A percentile compares a stretch with the other conserved stretches of the same genome.
Conservation (phyloP, 2,329 filamentous ascomycete genomes). For the Ascomycota sp. region DNA sequence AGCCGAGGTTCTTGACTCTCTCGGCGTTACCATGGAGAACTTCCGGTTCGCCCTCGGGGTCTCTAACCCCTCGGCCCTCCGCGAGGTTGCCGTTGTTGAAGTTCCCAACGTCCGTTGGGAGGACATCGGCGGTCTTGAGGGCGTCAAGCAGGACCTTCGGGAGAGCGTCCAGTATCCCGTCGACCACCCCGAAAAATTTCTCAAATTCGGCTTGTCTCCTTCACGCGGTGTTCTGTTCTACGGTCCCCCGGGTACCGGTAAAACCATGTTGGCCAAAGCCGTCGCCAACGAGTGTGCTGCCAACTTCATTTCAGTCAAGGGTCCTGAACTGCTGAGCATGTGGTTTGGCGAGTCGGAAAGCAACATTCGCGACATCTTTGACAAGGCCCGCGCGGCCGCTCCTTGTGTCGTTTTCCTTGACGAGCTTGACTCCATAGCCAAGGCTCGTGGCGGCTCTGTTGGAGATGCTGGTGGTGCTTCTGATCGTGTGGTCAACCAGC, state of each 20-base stretch:
- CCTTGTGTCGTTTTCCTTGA: constrained; percentile 98
- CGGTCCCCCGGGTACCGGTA: constrained; percentile 98
- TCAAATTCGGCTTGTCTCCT: constrained; percentile 97
- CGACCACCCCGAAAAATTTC: constrained; percentile 98
- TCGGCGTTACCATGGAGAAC: constrained; percentile 99
- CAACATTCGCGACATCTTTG: constrained; percentile 99
- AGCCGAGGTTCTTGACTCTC: constrained; percentile 90
- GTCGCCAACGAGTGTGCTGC: constrained; percentile 97
- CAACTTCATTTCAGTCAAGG: constrained; percentile 99
- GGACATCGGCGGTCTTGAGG: constrained; percentile 95
- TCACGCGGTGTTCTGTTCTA: constrained; percentile 98
- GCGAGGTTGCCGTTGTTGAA: constrained; percentile 96
- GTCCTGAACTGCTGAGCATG: constrained; percentile 95
- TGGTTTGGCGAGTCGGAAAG: constrained; percentile 99
- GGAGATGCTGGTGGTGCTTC: constrained; percentile 96
- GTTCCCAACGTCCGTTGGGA: constrained; percentile 99
- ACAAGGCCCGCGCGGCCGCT: constrained; percentile 95
- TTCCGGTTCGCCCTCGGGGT: constrained; percentile 97
- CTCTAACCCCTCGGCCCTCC: constrained; percentile 94
- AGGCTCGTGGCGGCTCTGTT: constrained; percentile 90
- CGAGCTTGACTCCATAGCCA: constrained; percentile 96
- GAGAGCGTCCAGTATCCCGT: constrained; percentile 98
- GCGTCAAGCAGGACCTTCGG: constrained; percentile 98
- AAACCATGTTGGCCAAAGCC: constrained; percentile 97
- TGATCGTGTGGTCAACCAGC: constrained; percentile 98